Evolutionary conservation across 2,329 filamentous ascomycete genomes (phyloP), one percentile per base, ranked within the genome.

Genomic region (Aureobasidium sp.): DNA sequence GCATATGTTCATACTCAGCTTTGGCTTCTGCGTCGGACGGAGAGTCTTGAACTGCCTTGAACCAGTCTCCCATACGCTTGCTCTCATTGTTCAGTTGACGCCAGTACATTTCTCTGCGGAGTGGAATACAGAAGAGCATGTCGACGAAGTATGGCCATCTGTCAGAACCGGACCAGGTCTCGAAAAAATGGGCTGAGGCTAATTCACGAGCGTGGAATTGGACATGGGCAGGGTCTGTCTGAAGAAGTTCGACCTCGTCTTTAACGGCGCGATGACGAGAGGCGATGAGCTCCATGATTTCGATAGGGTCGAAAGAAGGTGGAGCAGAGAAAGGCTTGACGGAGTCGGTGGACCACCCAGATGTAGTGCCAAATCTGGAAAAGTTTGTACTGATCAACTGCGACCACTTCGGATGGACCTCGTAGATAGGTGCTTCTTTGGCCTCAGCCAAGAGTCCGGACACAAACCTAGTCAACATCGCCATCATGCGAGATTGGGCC

Each of bases 401-500:
- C 14, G 31, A 6, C 57, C 57, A 61, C 9, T 61, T 61, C 9
- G 36, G 45, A n/a, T 61, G 42, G 7, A 39, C 5, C 1, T n/a
- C 7, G 1, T 48, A 20, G 4, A 37, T 8, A 20, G 55, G 55
- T n/a, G 42, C 31, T 5, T 59, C 55, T 1, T 48, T 48, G 15
- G 44, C 20, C 25, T 48, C 55, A 12, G 37, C 41, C 2, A 59
- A 34, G 4, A 59, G 31, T 29, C 55, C 44, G 1, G 55, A 12
- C 15, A 58, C 42, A 22, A 20, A 36, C 22, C 51, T 51, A 29
- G 48, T 39, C 4, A 62, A 41, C 27, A 62, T 55, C 5, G 44
- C 42, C 59, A 62, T 62, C 59, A 62, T 53, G 22, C 36, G 55
- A 17, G 55, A 42, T 22, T 62, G 59, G 20, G 48, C 48, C 14